These are phyloP conservation scores for Salix dunnii DNA, from an alignment of 345 rosid genomes.

Conservation along the genomic window DNA sequence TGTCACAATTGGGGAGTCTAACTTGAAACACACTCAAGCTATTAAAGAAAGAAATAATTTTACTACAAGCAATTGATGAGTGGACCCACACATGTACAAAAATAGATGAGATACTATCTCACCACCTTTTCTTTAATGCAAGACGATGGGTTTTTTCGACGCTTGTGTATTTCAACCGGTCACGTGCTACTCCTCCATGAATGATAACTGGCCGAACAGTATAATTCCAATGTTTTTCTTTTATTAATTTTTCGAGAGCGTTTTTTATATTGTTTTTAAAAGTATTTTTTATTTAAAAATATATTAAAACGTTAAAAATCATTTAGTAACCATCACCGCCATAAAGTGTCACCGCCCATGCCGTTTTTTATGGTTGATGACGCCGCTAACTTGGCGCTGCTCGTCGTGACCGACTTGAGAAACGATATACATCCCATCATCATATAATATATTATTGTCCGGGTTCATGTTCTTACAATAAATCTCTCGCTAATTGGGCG, in stretches of 20 bases:
- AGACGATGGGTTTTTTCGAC: not conserved
- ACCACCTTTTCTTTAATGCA: not conserved
- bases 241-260: too few species aligned
- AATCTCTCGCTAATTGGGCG: too few species aligned
- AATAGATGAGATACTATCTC: not conserved
- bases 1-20: not conserved
- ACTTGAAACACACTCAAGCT: slow-evolving; percentile 22
- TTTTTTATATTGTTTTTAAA: too few species aligned
- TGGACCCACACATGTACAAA: slow-evolving; percentile 4
- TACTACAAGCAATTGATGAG: not conserved
- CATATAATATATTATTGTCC: too few species aligned
- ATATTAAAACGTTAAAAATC: rapidly evolving
- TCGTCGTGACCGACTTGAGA: too few species aligned
- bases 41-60: not conserved
- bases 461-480: too few species aligned
- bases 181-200: not conserved
- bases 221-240: not conserved
- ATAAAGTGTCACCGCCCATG: too few species aligned
- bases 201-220: not conserved
- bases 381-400: too few species aligned
- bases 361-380: too few species aligned
- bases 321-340: too few species aligned
- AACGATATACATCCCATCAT: too few species aligned
- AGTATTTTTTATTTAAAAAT: too few species aligned
- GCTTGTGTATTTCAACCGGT: not conserved